Percentiles rank a stretch among this genome's conserved stretches.
Conservation (phyloP, 768 basidiomycete species). For the Phlebiopsis flavidoalba region DNA sequence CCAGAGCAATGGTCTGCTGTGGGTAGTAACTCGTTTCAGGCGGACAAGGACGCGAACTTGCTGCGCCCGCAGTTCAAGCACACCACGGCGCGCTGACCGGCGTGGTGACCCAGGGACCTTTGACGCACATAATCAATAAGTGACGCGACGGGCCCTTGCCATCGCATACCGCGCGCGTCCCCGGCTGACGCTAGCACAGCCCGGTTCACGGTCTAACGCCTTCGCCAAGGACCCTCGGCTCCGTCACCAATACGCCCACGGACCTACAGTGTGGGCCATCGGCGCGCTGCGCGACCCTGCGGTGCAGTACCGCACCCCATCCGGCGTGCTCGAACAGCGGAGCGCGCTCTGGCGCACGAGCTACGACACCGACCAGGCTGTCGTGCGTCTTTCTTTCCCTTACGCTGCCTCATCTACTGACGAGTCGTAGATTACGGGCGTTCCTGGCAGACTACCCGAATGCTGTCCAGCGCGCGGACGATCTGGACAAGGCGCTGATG, state of each 20-base stretch:
- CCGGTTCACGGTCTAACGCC: constrained; percentile 20
- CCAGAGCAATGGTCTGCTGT: constrained; percentile 5
- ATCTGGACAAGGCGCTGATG: constrained; percentile 20
- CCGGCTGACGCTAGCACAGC: background rate
- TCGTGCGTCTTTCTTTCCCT: constrained; percentile 7
- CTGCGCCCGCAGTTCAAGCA: constrained; percentile 17
- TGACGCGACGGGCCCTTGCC: background rate
- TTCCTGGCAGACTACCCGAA: constrained; percentile 17
- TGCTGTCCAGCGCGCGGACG: constrained; percentile 13
- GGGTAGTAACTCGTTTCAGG: constrained; percentile 17
- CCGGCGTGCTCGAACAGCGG: constrained; percentile 10
- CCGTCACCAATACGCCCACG: constrained; percentile 10
- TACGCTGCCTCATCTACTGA: background rate
- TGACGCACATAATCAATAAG: constrained; percentile 14
- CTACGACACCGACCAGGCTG: background rate
- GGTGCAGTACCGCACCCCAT: constrained; percentile 16
- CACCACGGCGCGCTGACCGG: constrained; percentile 13
- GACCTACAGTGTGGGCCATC: constrained; percentile 23
- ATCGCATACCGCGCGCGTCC: background rate
- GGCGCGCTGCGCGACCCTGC: constrained; percentile 24
- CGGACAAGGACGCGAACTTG: constrained; percentile 2
- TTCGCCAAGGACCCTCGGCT: constrained; percentile 24
- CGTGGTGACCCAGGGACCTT: constrained; percentile 4
- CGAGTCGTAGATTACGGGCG: constrained; percentile 13
- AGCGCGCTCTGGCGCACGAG: constrained; percentile 15